Evolutionary conservation across 139 green algal genomes (phyloP), one percentile per base, ranked within the genome.

Genomic region (Chlorella ohadii): DNA sequence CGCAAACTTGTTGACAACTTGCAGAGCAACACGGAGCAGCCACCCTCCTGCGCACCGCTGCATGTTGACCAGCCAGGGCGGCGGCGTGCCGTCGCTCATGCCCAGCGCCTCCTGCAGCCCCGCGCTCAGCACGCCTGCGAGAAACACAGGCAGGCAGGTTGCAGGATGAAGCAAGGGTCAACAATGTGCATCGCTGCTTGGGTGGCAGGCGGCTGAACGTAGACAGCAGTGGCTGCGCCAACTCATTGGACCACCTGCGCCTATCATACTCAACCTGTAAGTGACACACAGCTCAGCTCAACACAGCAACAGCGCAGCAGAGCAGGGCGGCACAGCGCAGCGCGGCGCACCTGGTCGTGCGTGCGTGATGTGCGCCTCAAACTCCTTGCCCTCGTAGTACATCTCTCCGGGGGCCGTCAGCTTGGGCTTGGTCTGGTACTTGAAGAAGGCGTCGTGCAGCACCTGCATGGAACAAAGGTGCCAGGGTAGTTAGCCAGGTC

Each of bases 381-480:
- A 94, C 87, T 94, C 94, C 85, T 97, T 97, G 87, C 97, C 97
- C 90, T 99, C 97, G 84, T 98, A 99, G 92, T 99, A 99, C 72
- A 99, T 82, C 57, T 99, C 96, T 19, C 97, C 97, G 51, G 96
- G 79, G 23, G 66, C 66, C 0, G 87, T 94, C 75, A 99, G 89
- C 82, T 92, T 92, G n/a, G 97, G 97, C 84, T 97, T 97, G 41
- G 92, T 98, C 90, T 99, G 96, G 89, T 98, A 93, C 92, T 97
- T 98, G 92, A 99, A 99, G 87, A 99, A 99, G 2, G 97, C 97
- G 86, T 99, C 97, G 87, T 99, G 95, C 70, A 99, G 89, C 31
- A 99, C 92, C 36, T 77, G 41, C 17, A 4, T 28, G 28, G 27
- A 31, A 33, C 15, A 11, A 33, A 33, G 44, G 7, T 27, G 13